Percentiles rank a stretch among this genome's conserved stretches.
phyloP scores from a whole-genome alignment of 441 rosid species.

The Erodium texanum region DNA sequence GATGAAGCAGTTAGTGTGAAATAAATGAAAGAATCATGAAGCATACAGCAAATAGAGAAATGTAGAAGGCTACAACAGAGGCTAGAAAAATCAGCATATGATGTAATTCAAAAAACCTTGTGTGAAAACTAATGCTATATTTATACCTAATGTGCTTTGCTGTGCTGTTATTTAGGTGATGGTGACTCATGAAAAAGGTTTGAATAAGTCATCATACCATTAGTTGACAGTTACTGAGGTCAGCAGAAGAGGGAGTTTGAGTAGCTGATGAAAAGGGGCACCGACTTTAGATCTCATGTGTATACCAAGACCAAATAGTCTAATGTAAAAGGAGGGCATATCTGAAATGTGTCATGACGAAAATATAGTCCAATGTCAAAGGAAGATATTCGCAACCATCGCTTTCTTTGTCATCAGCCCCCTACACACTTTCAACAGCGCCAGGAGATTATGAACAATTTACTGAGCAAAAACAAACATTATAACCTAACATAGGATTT shows the following conservation, averaged over 20 bases:
- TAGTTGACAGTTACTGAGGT: neutral
- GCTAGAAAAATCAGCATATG: too few relatives aligned
- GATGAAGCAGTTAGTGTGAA: neutral
- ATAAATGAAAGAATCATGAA: neutral
- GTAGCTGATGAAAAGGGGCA: neutral
- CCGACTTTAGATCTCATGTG: neutral
- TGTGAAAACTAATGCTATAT: neutral
- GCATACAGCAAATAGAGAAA: neutral
- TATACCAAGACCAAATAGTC: too few relatives aligned
- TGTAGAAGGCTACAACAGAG: slow-evolving; percentile 1
- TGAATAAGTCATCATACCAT: neutral
- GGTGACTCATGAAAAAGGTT: neutral
- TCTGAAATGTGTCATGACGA: too few relatives aligned
- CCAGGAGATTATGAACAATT: too few relatives aligned
- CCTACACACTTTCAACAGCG: too few relatives aligned
- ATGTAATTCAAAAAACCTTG: too few relatives aligned
- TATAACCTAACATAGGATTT: too few relatives aligned
- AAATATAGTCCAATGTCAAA: neutral
- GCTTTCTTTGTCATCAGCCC: too few relatives aligned
- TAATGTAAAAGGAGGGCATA: too few relatives aligned
- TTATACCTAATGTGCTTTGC: neutral
- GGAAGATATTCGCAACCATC: neutral
- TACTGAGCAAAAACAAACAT: too few relatives aligned
- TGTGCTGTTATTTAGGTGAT: neutral
- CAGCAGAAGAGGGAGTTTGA: neutral